Evolutionary conservation across 306 rosid species (phyloP), one percentile per base, ranked within the genome.

Genomic region (Gleditsia sinensis): DNA sequence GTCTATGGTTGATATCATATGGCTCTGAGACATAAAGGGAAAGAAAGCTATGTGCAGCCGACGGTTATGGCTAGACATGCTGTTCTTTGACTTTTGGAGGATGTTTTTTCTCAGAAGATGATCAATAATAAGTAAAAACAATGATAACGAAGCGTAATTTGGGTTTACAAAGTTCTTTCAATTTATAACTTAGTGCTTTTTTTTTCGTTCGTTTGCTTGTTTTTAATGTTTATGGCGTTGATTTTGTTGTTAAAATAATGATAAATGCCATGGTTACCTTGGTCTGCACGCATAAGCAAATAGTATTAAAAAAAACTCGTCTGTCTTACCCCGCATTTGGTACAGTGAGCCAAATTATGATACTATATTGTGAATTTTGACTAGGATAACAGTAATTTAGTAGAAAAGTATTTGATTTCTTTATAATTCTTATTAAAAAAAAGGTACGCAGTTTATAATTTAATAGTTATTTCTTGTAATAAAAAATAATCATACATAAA

Each of bases 1-100:
- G 69, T 82, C 83, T 54, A 82, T 37, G 64, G 67, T 23, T 14
- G 89, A 79, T 51, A 82, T 82, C 3, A 81, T 60, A 43, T 83
- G 85, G 46, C 83, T 84, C 1, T 21, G 80, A 19, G 72, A 78
- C 85, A 84, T 68, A 12, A 84, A 73, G 6, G 88, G 88, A 13
- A 84, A 74, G 75, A 84, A 24, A 40, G 71, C 39, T 42, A 65
- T 3, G 51, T 42, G 71, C 7, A 24, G 71, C 4, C 24, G 6
- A 42, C 2, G 36, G 37, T n/a, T 25, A 4, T 42, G 54, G 37
- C 71, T 65, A 14, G 3, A 40, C 54, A 42, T 65, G 12, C 9
- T 62, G 69, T 11, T 21, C 0, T 16, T 7, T n/a, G 24, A 12
- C 11, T 7, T 12, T 12, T 7, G 37, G 20, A 54, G n/a, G n/a